These are phyloP conservation scores for Arthroderma uncinatum DNA, from an alignment of 2,329 filamentous ascomycete species.

Conservation along the genomic window DNA sequence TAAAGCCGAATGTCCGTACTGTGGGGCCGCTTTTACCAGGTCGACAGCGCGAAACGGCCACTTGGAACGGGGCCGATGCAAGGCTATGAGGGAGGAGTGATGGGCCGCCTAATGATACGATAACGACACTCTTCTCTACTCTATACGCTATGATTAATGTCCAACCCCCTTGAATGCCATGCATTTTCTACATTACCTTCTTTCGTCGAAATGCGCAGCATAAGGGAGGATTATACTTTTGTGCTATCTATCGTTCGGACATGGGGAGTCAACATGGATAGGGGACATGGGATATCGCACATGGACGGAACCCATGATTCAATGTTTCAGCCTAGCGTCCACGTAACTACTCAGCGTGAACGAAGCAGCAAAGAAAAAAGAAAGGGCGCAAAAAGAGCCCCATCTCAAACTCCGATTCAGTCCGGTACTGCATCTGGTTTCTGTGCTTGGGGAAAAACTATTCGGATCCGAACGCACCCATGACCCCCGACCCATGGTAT, in stretches of 20 bases:
- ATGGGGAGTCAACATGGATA: not conserved
- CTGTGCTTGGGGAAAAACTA: not conserved
- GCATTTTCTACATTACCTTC: not conserved
- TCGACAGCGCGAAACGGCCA: slow-evolving; percentile 85
- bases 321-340: slow-evolving; percentile 3
- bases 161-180: not conserved
- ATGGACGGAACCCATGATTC: not conserved
- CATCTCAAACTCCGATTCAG: not conserved
- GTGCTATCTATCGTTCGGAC: not conserved
- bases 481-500: not conserved
- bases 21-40: slow-evolving; percentile 84
- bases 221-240: not conserved
- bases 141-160: not conserved
- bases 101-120: not conserved
- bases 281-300: not conserved
- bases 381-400: not conserved
- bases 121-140: not conserved
- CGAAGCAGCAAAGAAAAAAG: not conserved
- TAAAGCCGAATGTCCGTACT: slow-evolving; percentile 82
- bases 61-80: slow-evolving; percentile 80
- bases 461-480: not conserved
- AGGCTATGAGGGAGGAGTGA: slow-evolving; percentile 36
- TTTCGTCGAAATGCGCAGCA: not conserved
- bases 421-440: not conserved
- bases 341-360: not conserved